Percentiles rank a stretch among this genome's conserved stretches.
Evolutionary conservation across 2,329 filamentous ascomycete genomes (phyloP).

Genomic region (Pseudofabraea citricarpa): DNA sequence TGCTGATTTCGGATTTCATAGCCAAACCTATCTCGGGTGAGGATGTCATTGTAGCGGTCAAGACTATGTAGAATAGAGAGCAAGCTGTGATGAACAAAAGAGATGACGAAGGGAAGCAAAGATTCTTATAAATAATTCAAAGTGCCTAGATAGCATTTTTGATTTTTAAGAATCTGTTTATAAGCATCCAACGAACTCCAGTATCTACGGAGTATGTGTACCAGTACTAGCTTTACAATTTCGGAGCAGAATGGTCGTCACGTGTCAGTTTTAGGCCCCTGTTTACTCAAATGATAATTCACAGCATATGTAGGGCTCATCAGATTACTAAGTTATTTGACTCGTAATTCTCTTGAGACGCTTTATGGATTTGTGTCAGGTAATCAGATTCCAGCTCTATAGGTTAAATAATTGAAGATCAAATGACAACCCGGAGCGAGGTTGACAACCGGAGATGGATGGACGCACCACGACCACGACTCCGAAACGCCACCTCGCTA

Average conservation of each 20-base stretch:
- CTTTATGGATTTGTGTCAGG: too few relatives aligned
- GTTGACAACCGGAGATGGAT: background rate
- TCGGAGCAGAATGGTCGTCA: background rate
- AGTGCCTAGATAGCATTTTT: background rate
- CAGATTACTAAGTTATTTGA: background rate
- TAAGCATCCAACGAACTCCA: background rate
- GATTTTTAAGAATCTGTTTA: background rate
- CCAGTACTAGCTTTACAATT: background rate
- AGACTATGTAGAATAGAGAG: background rate
- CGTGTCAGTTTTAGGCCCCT: too few relatives aligned
- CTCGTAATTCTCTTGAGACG: too few relatives aligned
- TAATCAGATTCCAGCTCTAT: too few relatives aligned
- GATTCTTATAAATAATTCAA: background rate
- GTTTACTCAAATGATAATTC: too few relatives aligned
- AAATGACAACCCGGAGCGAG: background rate
- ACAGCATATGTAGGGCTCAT: too few relatives aligned
- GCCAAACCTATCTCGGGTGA: background rate
- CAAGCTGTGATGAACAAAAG: background rate
- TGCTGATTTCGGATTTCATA: background rate
- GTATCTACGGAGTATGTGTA: background rate
- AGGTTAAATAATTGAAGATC: background rate
- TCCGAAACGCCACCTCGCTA: background rate
- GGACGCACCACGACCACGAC: background rate
- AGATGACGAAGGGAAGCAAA: background rate
- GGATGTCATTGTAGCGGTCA: conserved; percentile 1